Conservation (phyloP, 1,139 yeast genomes). For the Nadsonia commutata region DNA sequence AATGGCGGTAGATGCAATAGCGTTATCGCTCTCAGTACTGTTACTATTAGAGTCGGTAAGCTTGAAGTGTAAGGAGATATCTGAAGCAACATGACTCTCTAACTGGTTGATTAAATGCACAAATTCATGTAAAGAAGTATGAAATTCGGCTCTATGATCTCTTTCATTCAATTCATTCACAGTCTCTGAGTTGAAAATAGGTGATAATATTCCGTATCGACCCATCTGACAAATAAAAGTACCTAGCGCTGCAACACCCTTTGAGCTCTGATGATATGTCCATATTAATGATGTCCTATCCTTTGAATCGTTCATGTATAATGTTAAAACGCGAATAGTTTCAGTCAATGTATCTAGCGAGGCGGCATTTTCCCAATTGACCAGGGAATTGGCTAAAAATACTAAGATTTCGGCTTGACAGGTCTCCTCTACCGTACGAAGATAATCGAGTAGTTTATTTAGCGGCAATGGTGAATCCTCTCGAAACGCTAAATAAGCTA, state of each 20-base stretch:
- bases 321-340: conserved; percentile 4
- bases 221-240: neutral
- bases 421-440: conserved; percentile 4
- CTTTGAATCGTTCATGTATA: neutral
- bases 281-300: conserved; percentile 1
- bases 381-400: conserved; percentile 8
- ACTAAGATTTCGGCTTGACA: conserved; percentile 7
- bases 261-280: conserved; percentile 2
- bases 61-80: conserved; percentile 1
- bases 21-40: neutral
- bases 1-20: conserved; percentile 1
- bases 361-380: conserved; percentile 4
- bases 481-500: conserved; percentile 18
- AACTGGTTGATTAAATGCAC: conserved; percentile 1
- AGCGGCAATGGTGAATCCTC: conserved; percentile 15
- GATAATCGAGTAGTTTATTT: conserved; percentile 11
- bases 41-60: conserved; percentile 2
- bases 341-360: conserved; percentile 5
- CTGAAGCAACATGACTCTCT: conserved; percentile 2
- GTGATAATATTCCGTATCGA: neutral
- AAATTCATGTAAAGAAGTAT: conserved; percentile 4
- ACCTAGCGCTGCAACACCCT: neutral
- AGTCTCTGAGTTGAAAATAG: conserved; percentile 1
- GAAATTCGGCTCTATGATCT: conserved; percentile 2
- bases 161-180: neutral